Evolutionary conservation across 306 rosid genomes (phyloP), one percentile per base, ranked within the genome.

Genomic region (Rosa multiflora): DNA sequence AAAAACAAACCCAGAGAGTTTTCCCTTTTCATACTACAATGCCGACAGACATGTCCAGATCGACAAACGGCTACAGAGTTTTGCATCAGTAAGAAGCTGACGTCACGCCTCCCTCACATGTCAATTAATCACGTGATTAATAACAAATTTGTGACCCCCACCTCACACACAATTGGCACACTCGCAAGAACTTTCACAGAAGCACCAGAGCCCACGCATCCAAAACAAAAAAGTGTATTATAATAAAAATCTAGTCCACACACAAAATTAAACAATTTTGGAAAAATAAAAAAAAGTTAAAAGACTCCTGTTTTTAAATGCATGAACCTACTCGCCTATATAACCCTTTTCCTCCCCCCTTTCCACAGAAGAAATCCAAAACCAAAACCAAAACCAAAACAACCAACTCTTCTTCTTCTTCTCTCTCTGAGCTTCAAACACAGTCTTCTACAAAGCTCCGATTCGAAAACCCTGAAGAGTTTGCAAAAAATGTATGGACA

Each of bases 281-380:
- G 2, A 2, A 49, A 11, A 10, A 49, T 13, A 12, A 4, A 51
- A 0, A 51, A 46, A 13, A 51, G 12, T 63, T 37, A 13, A 29
- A 29, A 29, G 2, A 0, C 2, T 32, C 8, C 17, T 8, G 3
- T 10, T 43, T 18, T 5, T 7, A 77, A 18, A 79, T 92, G 37
- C 94, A 89, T 92, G 93, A 78, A 90, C 90, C 97, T 66, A 0
- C 21, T 40, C 46, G 8, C 76, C 88, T 87, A 92, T 90, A 84
- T 82, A 87, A 77, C 35, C 75, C 83, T 73, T 5, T 9, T 9
- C 74, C 49, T 70, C 77, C 14, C 9, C 51, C 5, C 2, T 5
- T 44, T 2, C 1, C 9, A 10, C 61, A 69, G 15, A 84, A 76
- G 46, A 29, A 47, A 17, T 47, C 9, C 37, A 4, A 76, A 63